Evolutionary conservation across 2,329 filamentous ascomycete species (phyloP).

Genomic region (Monosporascus sp.): DNA sequence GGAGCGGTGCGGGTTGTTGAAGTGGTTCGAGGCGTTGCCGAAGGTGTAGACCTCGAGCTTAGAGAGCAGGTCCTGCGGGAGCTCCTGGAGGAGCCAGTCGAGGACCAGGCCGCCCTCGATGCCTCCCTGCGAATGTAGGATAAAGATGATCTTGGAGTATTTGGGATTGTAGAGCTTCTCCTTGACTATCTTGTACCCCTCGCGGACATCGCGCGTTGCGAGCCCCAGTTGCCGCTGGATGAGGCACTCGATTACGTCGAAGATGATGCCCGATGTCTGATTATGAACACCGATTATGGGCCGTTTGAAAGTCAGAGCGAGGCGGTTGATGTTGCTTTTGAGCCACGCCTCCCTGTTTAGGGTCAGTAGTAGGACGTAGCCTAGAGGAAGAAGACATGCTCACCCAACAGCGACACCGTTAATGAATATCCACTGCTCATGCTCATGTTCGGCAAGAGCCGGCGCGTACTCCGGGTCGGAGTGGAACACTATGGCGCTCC

Average conservation of each 20-base stretch:
- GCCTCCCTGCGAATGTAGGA: slow-evolving; percentile 73
- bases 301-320: slow-evolving; percentile 67
- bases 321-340: slow-evolving; percentile 63
- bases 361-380: background rate
- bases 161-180: slow-evolving; percentile 55
- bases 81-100: slow-evolving; percentile 71
- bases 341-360: slow-evolving; percentile 55
- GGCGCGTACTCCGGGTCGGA: slow-evolving; percentile 50
- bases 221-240: slow-evolving; percentile 71
- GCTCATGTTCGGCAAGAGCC: slow-evolving; percentile 42
- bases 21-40: slow-evolving; percentile 73
- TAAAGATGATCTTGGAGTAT: slow-evolving; percentile 65
- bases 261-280: slow-evolving; percentile 66
- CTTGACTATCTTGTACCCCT: slow-evolving; percentile 59
- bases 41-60: slow-evolving; percentile 77
- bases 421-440: slow-evolving; percentile 75
- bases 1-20: slow-evolving; percentile 67
- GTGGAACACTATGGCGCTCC: slow-evolving; percentile 40
- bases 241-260: slow-evolving; percentile 73
- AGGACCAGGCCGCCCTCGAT: slow-evolving; percentile 69
- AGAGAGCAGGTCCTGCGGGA: slow-evolving; percentile 57
- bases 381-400: slow-evolving; percentile 19
- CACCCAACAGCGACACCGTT: slow-evolving; percentile 66
- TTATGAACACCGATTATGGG: slow-evolving; percentile 72
- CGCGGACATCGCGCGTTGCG: slow-evolving; percentile 61